Evolutionary conservation across 768 basidiomycete genomes (phyloP), one percentile per base, ranked within the genome.

Genomic region (Pisolithus tinctorius): DNA sequence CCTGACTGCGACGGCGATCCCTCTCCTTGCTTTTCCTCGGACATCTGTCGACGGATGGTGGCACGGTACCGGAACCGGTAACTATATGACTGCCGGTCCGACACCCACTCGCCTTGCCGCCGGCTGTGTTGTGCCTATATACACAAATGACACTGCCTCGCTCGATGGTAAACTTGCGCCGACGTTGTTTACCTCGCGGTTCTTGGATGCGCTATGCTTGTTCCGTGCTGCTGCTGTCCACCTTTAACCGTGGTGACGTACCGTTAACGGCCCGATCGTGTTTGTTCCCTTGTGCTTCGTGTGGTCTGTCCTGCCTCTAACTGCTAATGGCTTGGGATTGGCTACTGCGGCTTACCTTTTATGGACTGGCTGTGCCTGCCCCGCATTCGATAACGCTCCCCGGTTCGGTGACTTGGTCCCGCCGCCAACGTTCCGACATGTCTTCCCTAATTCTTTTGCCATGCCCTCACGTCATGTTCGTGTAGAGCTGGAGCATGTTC

Each of bases 401-500:
- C 57, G 58, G 62, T 17, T 49, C 62, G 55, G 55, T 38, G 55
- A 52, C 31, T 49, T 48, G 49, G n/a, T 37, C 40, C 31, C 13
- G 38, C 53, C 57, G 50, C 54, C 13, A 54, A 47, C 25, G 50
- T 38, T 41, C 17, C 42, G 42, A 20, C 20, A 20, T 40, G 43
- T 40, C 50, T 27, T 20, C 41, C 50, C 41, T 49, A 51, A 50
- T 48, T 11, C 50, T 41, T 42, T 54, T 52, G 36, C 52, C 48
- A 25, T 29, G 8, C 27, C 58, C 41, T 38, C 10, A 49, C 38
- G 49, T 47, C 31, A 53, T 42, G 46, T 40, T 26, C 36, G 27
- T 57, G 40, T 65, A 91, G 88, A 40, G 82, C 84, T 55, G 87
- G 89, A 51, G 89, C 89, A 40, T 92, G 89, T 67, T 85, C 79